phyloP scores from a whole-genome alignment of 805 yeast species.

The Sugiyamaella boreocaroliniensis region DNA sequence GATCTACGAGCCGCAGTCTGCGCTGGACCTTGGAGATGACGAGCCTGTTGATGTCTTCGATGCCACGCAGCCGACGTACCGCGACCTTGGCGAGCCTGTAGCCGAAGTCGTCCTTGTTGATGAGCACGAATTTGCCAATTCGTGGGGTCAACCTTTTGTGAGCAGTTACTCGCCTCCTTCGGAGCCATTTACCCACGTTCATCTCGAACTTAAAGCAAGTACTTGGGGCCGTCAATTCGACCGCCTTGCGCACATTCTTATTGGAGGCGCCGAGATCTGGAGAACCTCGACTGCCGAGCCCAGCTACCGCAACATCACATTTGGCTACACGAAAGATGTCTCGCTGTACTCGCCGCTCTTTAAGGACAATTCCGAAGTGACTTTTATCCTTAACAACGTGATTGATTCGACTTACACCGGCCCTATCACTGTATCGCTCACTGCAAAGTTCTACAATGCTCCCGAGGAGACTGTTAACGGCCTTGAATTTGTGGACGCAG shows the following conservation, averaged over 20 bases:
- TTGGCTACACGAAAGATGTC: slow-evolving; percentile 58
- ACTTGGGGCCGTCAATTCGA: slow-evolving; percentile 34
- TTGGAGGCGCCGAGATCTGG: slow-evolving; percentile 62
- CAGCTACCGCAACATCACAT: slow-evolving; percentile 19
- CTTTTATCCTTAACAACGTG: slow-evolving; percentile 60
- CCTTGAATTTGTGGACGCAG: background rate
- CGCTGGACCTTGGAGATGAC: background rate
- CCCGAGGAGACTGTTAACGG: background rate
- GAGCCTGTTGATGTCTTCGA: slow-evolving; percentile 1
- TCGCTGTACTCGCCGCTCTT: slow-evolving; percentile 50
- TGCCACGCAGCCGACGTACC: background rate
- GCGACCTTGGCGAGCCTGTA: slow-evolving; percentile 2
- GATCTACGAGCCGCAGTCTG: background rate
- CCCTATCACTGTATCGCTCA: slow-evolving; percentile 8
- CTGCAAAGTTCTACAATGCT: slow-evolving; percentile 12
- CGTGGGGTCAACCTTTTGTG: slow-evolving; percentile 30
- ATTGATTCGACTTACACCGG: slow-evolving; percentile 36
- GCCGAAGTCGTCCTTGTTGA: slow-evolving; percentile 12
- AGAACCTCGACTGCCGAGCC: slow-evolving; percentile 84
- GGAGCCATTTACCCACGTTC: slow-evolving; percentile 32
- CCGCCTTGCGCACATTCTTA: slow-evolving; percentile 32
- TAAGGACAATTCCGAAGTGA: slow-evolving; percentile 31
- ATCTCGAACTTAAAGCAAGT: slow-evolving; percentile 28
- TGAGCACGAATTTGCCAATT: slow-evolving; percentile 28
- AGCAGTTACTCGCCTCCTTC: slow-evolving; percentile 29